Evolutionary conservation across 805 yeast genomes (phyloP).

Genomic region (Candida ascalaphidarum): DNA sequence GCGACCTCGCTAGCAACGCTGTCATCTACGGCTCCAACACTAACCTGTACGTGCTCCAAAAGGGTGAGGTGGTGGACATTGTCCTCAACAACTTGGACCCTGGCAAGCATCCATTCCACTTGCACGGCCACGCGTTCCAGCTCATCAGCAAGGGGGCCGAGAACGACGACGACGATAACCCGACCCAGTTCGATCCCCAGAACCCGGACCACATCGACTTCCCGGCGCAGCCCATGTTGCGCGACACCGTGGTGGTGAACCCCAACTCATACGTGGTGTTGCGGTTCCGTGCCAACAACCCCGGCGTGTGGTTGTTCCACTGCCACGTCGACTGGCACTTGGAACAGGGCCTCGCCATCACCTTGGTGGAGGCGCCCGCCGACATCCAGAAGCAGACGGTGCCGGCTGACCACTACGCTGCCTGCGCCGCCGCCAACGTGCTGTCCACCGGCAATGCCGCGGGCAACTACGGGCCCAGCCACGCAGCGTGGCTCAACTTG

Average conservation of each 20-base stretch:
- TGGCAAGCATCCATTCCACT: slow-evolving; percentile 73
- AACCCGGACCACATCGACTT: slow-evolving; percentile 27
- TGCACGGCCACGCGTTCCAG: slow-evolving; percentile 70
- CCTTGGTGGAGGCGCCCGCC: slow-evolving; percentile 63
- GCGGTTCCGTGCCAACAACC: slow-evolving; percentile 76
- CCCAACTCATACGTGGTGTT: slow-evolving; percentile 61
- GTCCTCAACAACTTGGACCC: slow-evolving; percentile 75
- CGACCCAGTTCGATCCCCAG: slow-evolving; percentile 40
- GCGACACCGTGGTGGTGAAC: slow-evolving; percentile 68
- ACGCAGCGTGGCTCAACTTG: slow-evolving; percentile 45
- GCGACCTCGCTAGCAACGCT: slow-evolving; percentile 44
- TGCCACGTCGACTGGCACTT: slow-evolving; percentile 87
- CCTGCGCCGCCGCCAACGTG: slow-evolving; percentile 40
- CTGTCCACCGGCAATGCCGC: slow-evolving; percentile 64
- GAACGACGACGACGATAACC: slow-evolving; percentile 45
- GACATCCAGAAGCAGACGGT: slow-evolving; percentile 32
- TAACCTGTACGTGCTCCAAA: slow-evolving; percentile 51
- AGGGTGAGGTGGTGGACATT: slow-evolving; percentile 62
- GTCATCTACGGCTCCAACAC: slow-evolving; percentile 69
- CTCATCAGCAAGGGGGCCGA: slow-evolving; percentile 45
- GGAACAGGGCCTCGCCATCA: slow-evolving; percentile 71
- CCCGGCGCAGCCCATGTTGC: slow-evolving; percentile 52
- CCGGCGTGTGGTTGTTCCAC: slow-evolving; percentile 93
- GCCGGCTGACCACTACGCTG: slow-evolving; percentile 39
- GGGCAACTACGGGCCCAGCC: slow-evolving; percentile 37